Percentiles rank a stretch among this genome's conserved stretches.
These are phyloP conservation scores for Omphalotus guepiniiformis DNA, from an alignment of 768 basidiomycete species.

Conservation along the genomic window DNA sequence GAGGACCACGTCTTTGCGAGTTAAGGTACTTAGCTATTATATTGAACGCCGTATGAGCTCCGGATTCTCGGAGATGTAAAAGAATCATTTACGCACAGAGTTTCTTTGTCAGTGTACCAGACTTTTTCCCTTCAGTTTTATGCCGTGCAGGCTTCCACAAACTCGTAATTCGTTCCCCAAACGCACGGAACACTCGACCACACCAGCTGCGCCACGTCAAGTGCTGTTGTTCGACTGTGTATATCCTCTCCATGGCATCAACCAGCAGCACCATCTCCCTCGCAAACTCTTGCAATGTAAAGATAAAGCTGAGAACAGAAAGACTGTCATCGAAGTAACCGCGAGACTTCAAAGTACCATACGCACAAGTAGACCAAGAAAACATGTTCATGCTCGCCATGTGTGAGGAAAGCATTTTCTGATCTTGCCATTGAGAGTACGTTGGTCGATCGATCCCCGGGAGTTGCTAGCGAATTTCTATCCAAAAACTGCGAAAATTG, in stretches of 20 bases:
- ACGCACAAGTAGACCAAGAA: slow-evolving; percentile 91
- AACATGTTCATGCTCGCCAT: slow-evolving; percentile 72
- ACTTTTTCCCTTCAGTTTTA: neutral
- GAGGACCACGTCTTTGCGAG: slow-evolving; percentile 41
- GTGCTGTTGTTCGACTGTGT: slow-evolving; percentile 56
- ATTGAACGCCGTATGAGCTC: too few species aligned
- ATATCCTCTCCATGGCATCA: slow-evolving; percentile 80
- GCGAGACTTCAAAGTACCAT: neutral
- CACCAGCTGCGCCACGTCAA: slow-evolving; percentile 33
- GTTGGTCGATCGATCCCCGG: slow-evolving; percentile 3
- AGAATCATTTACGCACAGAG: slow-evolving; percentile 4
- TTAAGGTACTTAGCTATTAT: slow-evolving; percentile 54
- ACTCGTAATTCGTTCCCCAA: slow-evolving; percentile 1
- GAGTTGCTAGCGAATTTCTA: slow-evolving; percentile 1
- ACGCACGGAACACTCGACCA: slow-evolving; percentile 27
- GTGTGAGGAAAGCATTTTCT: slow-evolving; percentile 34
- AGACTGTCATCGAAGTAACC: neutral
- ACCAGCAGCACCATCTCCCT: slow-evolving; percentile 77
- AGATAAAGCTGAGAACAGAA: slow-evolving; percentile 69
- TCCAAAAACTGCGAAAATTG: neutral
- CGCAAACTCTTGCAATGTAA: slow-evolving; percentile 93
- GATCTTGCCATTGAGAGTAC: slow-evolving; percentile 20
- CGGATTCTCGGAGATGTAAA: neutral
- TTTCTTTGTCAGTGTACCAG: slow-evolving; percentile 9
- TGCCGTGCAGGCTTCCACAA: neutral